phyloP scores from a whole-genome alignment of 345 rosid species.

The sweet orange (Citrus sinensis) region DVS_A1.0 CM039162.1:5884501-5885000 shows the following conservation, averaged over 20 bases:
- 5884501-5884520: neutral
- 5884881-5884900: neutral
- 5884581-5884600: neutral
- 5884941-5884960: neutral
- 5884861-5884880: neutral
- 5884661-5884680: neutral
- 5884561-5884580: neutral
- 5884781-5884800: slow-evolving; percentile 74
- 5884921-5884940: neutral
- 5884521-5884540: neutral
- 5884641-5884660: neutral
- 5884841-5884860: slow-evolving; percentile 67
- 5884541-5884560: neutral
- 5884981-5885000: neutral
- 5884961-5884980: neutral
- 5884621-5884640: neutral
- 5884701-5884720: neutral
- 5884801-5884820: slow-evolving; percentile 88
- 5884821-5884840: slow-evolving; percentile 79
- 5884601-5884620: neutral
- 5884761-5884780: slow-evolving; percentile 20
- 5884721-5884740: neutral
- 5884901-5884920: neutral
- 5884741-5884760: neutral
- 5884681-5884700: neutral